These are phyloP conservation scores for Centrapalus pauciflorus DNA, from an alignment of 129 eudicot genomes.

Conservation along the genomic window DNA sequence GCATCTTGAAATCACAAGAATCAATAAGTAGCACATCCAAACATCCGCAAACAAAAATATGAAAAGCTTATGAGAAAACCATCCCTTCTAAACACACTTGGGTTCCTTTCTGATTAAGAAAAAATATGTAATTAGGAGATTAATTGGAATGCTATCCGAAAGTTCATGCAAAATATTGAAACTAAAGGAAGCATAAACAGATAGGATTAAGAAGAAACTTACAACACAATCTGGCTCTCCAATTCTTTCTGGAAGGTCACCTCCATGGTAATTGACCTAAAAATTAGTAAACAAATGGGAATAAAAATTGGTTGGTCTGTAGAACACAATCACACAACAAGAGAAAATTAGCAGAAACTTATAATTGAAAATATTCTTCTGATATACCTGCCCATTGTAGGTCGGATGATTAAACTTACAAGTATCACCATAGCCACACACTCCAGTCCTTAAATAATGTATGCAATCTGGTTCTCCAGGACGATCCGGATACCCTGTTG, in stretches of 20 bases:
- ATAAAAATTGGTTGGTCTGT: background rate
- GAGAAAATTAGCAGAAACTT: background rate
- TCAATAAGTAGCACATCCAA: no score
- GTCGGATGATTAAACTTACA: constrained; percentile 84
- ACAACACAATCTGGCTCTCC: constrained; percentile 89
- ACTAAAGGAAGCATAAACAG: background rate
- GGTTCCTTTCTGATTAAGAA: no score
- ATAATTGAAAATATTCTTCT: background rate
- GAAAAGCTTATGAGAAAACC: background rate
- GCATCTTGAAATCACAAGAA: no score
- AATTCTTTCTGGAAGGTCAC: constrained; percentile 59
- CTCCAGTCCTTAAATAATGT: constrained; percentile 60
- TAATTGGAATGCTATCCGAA: background rate
- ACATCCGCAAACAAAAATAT: background rate
- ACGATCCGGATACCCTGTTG: constrained; percentile 50
- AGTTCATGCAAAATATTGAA: background rate
- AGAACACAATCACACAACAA: background rate
- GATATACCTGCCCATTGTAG: constrained; percentile 35
- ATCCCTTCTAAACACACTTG: background rate
- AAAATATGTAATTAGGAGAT: background rate
- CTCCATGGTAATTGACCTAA: constrained; percentile 34
- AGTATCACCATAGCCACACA: constrained; percentile 65
- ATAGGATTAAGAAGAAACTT: constrained; percentile 17
- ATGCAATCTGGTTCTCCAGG: constrained; percentile 86
- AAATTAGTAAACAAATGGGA: background rate